phyloP scores from a whole-genome alignment of 2,329 filamentous ascomycete genomes.

The Talaromyces sp. region DNA sequence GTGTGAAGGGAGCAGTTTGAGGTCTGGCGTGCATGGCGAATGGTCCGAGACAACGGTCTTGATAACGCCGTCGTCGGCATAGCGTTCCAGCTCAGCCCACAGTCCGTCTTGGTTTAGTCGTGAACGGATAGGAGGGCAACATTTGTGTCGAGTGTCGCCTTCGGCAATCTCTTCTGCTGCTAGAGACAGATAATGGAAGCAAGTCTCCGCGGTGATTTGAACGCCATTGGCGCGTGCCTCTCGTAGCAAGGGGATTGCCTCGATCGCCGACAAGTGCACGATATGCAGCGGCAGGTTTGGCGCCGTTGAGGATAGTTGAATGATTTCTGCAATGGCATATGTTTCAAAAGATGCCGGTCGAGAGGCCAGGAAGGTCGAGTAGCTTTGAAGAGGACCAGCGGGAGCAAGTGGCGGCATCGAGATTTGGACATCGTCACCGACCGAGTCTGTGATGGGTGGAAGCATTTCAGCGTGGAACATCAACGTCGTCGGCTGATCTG shows the following conservation, averaged over 20 bases:
- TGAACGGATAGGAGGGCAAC: constrained; percentile 85
- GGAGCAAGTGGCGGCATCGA: constrained; percentile 68
- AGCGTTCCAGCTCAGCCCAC: constrained; percentile 70
- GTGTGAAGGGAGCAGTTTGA: constrained; percentile 77
- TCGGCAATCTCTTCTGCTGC: constrained; percentile 76
- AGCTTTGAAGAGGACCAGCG: constrained; percentile 68
- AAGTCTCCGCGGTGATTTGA: constrained; percentile 90
- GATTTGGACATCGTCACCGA: constrained; percentile 69
- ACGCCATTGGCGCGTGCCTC: constrained; percentile 68
- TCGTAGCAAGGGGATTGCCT: constrained; percentile 77
- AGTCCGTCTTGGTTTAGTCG: constrained; percentile 77
- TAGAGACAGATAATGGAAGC: constrained; percentile 89
- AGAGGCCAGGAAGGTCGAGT: constrained; percentile 87
- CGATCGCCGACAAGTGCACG: constrained; percentile 84
- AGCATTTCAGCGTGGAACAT: constrained; percentile 99
- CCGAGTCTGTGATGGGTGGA: constrained; percentile 75
- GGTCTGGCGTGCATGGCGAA: constrained; percentile 89
- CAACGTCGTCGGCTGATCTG: constrained; percentile 77
- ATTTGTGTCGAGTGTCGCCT: constrained; percentile 90
- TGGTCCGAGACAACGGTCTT: constrained; percentile 92
- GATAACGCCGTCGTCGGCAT: constrained; percentile 70
- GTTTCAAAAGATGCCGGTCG: constrained; percentile 87
- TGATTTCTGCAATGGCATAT: constrained; percentile 80
- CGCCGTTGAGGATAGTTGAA: constrained; percentile 74
- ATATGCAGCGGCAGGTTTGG: constrained; percentile 85